Percentiles rank a stretch among this genome's conserved stretches.
These are phyloP conservation scores for Kurtzmaniella fragi DNA, from an alignment of 805 yeast species.

Conservation along the genomic window DNA sequence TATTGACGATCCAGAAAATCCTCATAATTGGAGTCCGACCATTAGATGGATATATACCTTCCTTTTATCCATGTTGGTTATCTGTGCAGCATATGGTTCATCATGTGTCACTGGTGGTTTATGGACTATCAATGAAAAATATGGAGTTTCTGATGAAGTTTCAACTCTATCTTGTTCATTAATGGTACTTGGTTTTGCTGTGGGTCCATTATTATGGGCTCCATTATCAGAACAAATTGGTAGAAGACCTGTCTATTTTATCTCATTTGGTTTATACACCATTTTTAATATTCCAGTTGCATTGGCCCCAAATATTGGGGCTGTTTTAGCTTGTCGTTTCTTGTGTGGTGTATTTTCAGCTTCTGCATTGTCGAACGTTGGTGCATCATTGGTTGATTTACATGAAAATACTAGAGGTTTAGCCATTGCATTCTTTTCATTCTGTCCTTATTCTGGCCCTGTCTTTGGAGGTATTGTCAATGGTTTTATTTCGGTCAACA, in stretches of 20 bases:
- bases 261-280: conserved; percentile 68
- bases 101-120: conserved; percentile 87
- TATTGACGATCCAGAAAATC: conserved; percentile 81
- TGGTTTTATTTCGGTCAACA: conserved; percentile 74
- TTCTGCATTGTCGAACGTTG: conserved; percentile 80
- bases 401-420: conserved; percentile 78
- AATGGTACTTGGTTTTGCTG: conserved; percentile 84
- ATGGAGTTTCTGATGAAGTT: conserved; percentile 70
- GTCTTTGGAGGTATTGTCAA: conserved; percentile 84
- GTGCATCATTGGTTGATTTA: conserved; percentile 88
- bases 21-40: conserved; percentile 70
- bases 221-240: conserved; percentile 85
- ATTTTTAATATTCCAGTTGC: conserved; percentile 88
- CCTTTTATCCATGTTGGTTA: conserved; percentile 64
- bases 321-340: conserved; percentile 76
- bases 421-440: conserved; percentile 88
- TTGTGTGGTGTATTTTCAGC: conserved; percentile 83
- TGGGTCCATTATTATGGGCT: conserved; percentile 88
- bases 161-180: conserved; percentile 75
- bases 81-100: conserved; percentile 90
- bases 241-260: conserved; percentile 75
- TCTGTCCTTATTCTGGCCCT: conserved; percentile 92
- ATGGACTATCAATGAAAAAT: conserved; percentile 58
- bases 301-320: conserved; percentile 74
- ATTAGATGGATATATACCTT: conserved; percentile 65